Conservation (phyloP, 139 green algal species). For the Gonium pectorale region DNA sequence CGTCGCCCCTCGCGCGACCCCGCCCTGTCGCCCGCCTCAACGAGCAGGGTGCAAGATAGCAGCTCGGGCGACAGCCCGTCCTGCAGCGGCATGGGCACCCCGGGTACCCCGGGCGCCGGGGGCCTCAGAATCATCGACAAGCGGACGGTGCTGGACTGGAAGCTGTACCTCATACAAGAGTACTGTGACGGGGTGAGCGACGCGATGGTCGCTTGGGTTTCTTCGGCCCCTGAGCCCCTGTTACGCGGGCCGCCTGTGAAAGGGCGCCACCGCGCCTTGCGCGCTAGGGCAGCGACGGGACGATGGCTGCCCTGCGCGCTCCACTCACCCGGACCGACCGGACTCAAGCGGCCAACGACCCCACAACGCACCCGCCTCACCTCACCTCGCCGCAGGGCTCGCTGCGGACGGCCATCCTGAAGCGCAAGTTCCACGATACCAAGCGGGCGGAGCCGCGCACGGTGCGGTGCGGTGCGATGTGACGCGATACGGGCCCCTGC, state of each 20-base stretch:
- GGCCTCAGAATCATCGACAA: slow-evolving; percentile 35
- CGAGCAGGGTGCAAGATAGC: no score
- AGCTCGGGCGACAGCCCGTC: no score
- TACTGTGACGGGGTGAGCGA: slow-evolving; percentile 45
- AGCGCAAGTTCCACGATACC: slow-evolving; percentile 37
- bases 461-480: background rate
- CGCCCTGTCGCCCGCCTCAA: no score
- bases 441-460: slow-evolving; percentile 22
- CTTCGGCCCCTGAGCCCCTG: background rate
- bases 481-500: background rate
- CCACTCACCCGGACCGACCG: no score
- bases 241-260: no score
- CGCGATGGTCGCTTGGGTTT: background rate
- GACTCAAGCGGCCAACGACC: no score
- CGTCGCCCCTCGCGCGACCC: no score
- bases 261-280: background rate
- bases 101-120: background rate
- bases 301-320: no score
- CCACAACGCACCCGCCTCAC: no score
- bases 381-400: slow-evolving; percentile 40
- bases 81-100: no score
- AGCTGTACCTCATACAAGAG: slow-evolving; percentile 66
- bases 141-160: slow-evolving; percentile 51
- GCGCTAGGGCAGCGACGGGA: background rate
- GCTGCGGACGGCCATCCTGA: slow-evolving; percentile 38